Conservation (phyloP, 169 alveolate species). For the Cryptosporidium viatorum region DNA sequence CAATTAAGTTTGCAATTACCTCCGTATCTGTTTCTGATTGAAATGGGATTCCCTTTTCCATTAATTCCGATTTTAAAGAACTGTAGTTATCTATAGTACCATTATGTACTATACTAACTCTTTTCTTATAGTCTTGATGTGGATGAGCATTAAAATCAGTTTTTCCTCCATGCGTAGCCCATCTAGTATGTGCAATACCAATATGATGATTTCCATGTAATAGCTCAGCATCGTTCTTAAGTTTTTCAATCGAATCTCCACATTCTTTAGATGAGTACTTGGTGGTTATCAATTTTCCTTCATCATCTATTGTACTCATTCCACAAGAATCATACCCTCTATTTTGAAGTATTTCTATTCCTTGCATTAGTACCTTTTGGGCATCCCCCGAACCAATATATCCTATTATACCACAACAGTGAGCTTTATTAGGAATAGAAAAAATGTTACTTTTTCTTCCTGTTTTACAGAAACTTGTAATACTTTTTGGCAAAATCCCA, state of each 20-base stretch:
- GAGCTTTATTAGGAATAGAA: slow-evolving; percentile 13
- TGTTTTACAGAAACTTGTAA: background rate
- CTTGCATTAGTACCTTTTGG: slow-evolving; percentile 85
- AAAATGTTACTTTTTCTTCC: background rate
- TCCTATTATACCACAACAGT: slow-evolving; percentile 92
- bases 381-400: slow-evolving; percentile 88
- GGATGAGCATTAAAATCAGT: slow-evolving; percentile 98
- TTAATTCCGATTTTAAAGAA: slow-evolving; percentile 81
- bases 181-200: slow-evolving; percentile 98
- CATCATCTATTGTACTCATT: slow-evolving; percentile 86
- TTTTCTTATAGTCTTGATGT: slow-evolving; percentile 90
- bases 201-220: slow-evolving; percentile 86
- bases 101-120: slow-evolving; percentile 94
- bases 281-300: slow-evolving; percentile 85
- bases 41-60: slow-evolving; percentile 82
- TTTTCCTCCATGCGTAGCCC: slow-evolving; percentile 99
- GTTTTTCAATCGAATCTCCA: slow-evolving; percentile 86
- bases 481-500: background rate
- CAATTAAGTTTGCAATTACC: slow-evolving; percentile 94
- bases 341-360: slow-evolving; percentile 89
- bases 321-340: slow-evolving; percentile 98
- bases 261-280: slow-evolving; percentile 85
- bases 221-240: slow-evolving; percentile 80
- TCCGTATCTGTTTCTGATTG: slow-evolving; percentile 96
- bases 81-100: slow-evolving; percentile 94